phyloP scores from a whole-genome alignment of 2,329 filamentous ascomycete genomes.

The Phyllosticta citrichinensis region DNA sequence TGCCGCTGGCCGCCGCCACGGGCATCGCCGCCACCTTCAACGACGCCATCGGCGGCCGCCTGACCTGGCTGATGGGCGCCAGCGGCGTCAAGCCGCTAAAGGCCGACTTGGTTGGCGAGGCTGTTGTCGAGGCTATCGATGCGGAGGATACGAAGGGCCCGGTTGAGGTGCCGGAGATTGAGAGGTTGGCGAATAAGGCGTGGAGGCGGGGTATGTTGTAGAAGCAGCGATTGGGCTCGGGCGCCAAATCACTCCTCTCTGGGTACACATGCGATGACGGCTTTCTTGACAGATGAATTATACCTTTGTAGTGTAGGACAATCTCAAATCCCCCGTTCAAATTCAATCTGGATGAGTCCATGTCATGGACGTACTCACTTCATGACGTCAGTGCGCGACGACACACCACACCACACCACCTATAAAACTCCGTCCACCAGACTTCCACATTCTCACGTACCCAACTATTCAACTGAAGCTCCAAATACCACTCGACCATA shows the following conservation, averaged over 20 bases:
- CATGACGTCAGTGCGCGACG: neutral
- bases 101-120: constrained; percentile 78
- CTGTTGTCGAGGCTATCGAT: constrained; percentile 75
- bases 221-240: no score
- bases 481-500: no score
- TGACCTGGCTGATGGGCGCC: constrained; percentile 69
- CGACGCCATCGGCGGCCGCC: constrained; percentile 60
- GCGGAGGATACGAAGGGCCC: constrained; percentile 64
- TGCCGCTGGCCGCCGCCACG: constrained; percentile 73
- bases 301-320: no score
- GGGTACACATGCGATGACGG: no score
- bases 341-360: neutral
- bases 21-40: constrained; percentile 70
- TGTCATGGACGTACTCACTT: neutral
- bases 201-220: constrained; percentile 89
- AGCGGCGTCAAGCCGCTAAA: constrained; percentile 79
- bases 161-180: constrained; percentile 70
- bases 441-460: no score
- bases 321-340: neutral
- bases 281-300: no score
- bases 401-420: no score
- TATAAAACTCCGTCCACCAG: no score
- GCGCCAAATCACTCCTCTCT: no score
- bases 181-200: constrained; percentile 65
- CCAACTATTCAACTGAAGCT: no score